Evolutionary conservation across 2,329 filamentous ascomycete genomes (phyloP).

Genomic region (Hypoxylon sp.): DNA sequence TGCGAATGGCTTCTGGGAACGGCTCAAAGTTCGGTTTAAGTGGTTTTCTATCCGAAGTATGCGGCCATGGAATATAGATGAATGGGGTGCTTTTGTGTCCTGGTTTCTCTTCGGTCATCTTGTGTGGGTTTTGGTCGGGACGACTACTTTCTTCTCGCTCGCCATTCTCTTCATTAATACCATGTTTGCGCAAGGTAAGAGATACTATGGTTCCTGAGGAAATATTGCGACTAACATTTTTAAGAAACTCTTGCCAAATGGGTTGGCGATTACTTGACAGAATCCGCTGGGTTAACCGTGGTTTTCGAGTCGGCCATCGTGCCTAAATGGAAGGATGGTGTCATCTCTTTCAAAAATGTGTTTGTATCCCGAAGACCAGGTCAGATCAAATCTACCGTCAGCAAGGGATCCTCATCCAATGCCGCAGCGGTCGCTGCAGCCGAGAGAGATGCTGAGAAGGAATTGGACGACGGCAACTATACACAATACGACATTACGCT

Average conservation of each 20-base stretch:
- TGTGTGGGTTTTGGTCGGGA: conserved; percentile 94
- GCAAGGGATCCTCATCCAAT: conserved; percentile 86
- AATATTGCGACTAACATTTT: conserved; percentile 30
- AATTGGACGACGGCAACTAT: conserved; percentile 91
- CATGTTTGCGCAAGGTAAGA: conserved; percentile 87
- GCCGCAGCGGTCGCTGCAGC: conserved; percentile 88
- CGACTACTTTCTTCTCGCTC: conserved; percentile 95
- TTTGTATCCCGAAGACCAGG: conserved; percentile 93
- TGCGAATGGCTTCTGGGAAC: conserved; percentile 90
- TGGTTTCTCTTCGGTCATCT: conserved; percentile 95
- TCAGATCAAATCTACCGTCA: conserved; percentile 81
- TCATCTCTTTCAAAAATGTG: conserved; percentile 96
- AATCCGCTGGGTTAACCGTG: conserved; percentile 90
- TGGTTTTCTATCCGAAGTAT: conserved; percentile 96
- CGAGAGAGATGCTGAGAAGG: conserved; percentile 63
- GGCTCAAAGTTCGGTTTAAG: conserved; percentile 91
- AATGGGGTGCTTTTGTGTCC: conserved; percentile 92
- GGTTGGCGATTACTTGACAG: conserved; percentile 94
- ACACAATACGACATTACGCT: conserved; percentile 97
- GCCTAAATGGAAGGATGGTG: conserved; percentile 91
- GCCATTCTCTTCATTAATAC: conserved; percentile 93
- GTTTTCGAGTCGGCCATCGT: conserved; percentile 98
- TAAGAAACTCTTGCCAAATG: conserved; percentile 89
- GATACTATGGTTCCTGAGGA: neutral
- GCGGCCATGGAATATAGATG: conserved; percentile 93